Conservation (phyloP, 345 rosid species). For the Eucalyptus pumila region DNA sequence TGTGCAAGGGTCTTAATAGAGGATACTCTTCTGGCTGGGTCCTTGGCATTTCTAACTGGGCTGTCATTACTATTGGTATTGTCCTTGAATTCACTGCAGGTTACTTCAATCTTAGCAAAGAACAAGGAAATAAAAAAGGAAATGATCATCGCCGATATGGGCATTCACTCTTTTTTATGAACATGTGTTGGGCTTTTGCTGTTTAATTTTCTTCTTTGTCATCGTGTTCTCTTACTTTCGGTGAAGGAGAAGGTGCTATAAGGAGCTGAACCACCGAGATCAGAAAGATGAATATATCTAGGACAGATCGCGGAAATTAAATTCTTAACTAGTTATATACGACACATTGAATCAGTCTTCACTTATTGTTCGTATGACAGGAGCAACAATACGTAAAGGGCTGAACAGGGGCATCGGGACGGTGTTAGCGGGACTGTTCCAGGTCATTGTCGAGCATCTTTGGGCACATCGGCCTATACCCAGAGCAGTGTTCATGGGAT, state of each 20-base stretch:
- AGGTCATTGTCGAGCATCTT: constrained; percentile 38
- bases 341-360: background rate
- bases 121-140: background rate
- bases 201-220: background rate
- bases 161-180: background rate
- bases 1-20: constrained; percentile 73
- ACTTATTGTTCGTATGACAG: constrained; percentile 1
- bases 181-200: background rate
- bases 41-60: constrained; percentile 45
- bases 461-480: constrained; percentile 34
- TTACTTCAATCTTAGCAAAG: background rate
- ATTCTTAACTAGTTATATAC: background rate
- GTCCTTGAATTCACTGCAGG: constrained; percentile 26
- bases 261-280: background rate
- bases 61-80: constrained; percentile 22
- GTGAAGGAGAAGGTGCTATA: background rate
- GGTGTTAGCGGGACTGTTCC: constrained; percentile 37
- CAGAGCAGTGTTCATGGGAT: constrained; percentile 56
- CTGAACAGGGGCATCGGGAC: constrained; percentile 64
- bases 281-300: background rate
- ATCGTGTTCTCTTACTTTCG: background rate
- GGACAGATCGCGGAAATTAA: background rate
- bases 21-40: constrained; percentile 61
- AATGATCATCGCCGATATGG: background rate
- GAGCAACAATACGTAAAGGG: constrained; percentile 68